Base-by-base conservation (phyloP, 2,329 filamentous ascomycete genomes). In the Penicillium thymicola region DNA sequence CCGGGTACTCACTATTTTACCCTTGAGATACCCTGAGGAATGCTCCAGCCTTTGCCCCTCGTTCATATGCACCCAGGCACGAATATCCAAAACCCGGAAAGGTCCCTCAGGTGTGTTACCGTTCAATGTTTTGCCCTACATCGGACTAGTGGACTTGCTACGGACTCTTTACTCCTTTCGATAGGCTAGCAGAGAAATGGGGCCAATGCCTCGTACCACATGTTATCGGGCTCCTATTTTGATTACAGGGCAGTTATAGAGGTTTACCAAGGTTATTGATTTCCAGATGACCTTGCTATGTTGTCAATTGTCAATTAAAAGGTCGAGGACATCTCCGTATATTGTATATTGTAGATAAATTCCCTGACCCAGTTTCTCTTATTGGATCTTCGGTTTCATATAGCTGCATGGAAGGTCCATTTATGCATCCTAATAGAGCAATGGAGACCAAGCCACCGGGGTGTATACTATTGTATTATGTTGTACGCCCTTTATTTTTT, bases 11-110 rank as follows among this genome's bases (percentile, higher is more conserved):
- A 14, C 6, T 28, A 44, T 44, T 18, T 18, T n/a, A 28, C 42
- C 40, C 40, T 27, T 1, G 23, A 30, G 25, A 28, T 21, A 44
- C 41, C 42, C 28, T 30, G 5, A 62, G 49, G 61, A 65, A 65
- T 64, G 60, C 37, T 14, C 42, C 51, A 34, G 21, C 21, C 30
- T 51, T 21, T 58, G 43, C 60, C 62, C 62, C 61, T 63, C 60
- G 60, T 32, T 32, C 59, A 63, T 57, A 63, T 60, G 59, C 60
- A 61, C 41, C 53, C 51, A 59, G 54, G 54, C 60, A 58, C 54
- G 52, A 53, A 58, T 54, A 54, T 48, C 36, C 50, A 46, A 38
- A 46, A 38, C 36, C 51, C 51, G 41, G 21, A 48, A 48, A 42
- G 43, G 28, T 34, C 30, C 32, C 44, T 9, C 50, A 41, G 43